Evolutionary conservation across 805 yeast genomes (phyloP), one percentile per base, ranked within the genome.

Genomic region (Pichia cabralensis): DNA sequence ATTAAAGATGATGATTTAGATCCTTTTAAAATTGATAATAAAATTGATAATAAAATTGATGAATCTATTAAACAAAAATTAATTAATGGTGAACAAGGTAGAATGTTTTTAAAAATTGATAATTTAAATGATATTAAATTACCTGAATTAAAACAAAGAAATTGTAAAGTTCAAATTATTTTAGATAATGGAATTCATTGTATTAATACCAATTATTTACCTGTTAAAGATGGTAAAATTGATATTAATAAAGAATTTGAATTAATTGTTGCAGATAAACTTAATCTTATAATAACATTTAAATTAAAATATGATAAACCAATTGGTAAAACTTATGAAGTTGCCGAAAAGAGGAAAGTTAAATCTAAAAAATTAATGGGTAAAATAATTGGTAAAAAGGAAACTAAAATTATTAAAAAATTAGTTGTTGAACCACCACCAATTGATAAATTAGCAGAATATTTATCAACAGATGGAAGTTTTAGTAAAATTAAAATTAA

Each of bases 401-500:
- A 69, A 28, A 47, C 64, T 11, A 48, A 71, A 26, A 64, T 67
- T 4, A 62, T 70, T 3, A 71, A 74, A 34, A 72, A 61, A 43
- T 71, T 65, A 40, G 69, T 76, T 6, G 65, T 76, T 3, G 63
- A 64, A 40, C 65, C 69, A 22, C 62, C 68, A 1, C 55, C 57
- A 4, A 38, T 45, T 18, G 94, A 81, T 58, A 59, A 67, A 3
- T 71, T 89, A 80, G 71, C 69, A 22, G 55, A 63, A 22, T 60
- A 71, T 36, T 68, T 85, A 42, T 95, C 96, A 2, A 65, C 67
- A 22, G 94, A 85, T 54, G 97, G 97, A 2, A 83, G 95, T 24
- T 86, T 83, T 65, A 95, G 85, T 8, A 68, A 89, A 48, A 71
- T 81, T 35, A 76, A 79, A 45, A 63, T 88, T 35, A 69, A 69